Base-by-base conservation (phyloP, 2,329 filamentous ascomycete species). In the Myrmaecium sp. region DNA sequence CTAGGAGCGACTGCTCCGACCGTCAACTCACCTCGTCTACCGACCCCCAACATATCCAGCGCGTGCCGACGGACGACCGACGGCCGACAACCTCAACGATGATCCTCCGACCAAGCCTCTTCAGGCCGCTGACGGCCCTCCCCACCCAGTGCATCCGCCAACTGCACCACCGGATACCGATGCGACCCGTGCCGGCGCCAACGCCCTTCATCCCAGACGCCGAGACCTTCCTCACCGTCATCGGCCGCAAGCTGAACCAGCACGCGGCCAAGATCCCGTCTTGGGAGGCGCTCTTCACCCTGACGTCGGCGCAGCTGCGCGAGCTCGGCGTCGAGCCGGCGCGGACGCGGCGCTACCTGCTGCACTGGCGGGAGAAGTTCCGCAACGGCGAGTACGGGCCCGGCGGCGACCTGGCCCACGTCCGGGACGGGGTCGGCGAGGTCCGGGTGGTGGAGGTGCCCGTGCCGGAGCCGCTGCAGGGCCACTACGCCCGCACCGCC, bases 171-270 rank as follows among this genome's bases (percentile, higher is more conserved):
- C 48, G 49, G 26, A 52, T 55, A 16, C 49, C 53, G 12, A 39
- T 48, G 30, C 47, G 46, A 9, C 47, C 46, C n/a, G 50, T 74
- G 15, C 84, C 84, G 3, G 46, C 62, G 14, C 77, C 83, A 1
- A 92, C 77, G 19, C 80, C 82, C 2, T 83, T 92, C 42, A 74
- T 92, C 20, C 86, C 84, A 17, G 75, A 94, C 49, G 71, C 82
- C 21, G 49, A 65, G 40, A 89, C 84, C 10, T 93, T 98, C 54
- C 74, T 95, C 35, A 81, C 69, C 18, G 64, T 94, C 32, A 94
- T 95, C 54, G 89, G 89, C 40, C 84, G 89, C 36, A 74, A 74
- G 41, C 71, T 94, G 42, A 73, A 67, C 44, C 71, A 77, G 46
- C 81, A 94, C 58, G 69, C 77, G 25, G 63, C 69, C 54, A 95